Evolutionary conservation across 1,139 yeast species (phyloP).

Genomic region (Geotrichum phurueaensis): DNA sequence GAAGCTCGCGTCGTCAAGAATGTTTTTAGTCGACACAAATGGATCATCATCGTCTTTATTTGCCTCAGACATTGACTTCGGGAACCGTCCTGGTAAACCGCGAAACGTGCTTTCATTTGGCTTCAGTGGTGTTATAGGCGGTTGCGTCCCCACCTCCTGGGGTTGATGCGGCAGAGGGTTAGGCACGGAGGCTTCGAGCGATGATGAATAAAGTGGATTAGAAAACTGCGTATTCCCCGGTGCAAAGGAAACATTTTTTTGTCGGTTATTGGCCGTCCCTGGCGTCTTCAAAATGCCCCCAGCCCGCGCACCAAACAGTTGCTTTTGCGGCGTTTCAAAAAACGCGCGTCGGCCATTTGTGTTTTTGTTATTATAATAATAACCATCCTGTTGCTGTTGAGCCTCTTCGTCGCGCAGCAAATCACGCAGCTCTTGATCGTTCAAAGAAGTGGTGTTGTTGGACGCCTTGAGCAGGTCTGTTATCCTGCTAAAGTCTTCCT

Average conservation of each 20-base stretch:
- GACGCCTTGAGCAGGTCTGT: slow-evolving; percentile 11
- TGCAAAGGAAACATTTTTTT: slow-evolving; percentile 12
- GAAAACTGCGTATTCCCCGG: slow-evolving; percentile 7
- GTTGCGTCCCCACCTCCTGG: background rate
- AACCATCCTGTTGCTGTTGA: background rate
- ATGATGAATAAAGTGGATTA: background rate
- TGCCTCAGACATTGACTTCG: slow-evolving; percentile 2
- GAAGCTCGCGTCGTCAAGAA: background rate
- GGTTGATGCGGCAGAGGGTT: background rate
- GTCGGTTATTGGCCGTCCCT: slow-evolving; percentile 8
- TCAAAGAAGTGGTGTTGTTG: background rate
- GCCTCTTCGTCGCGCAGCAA: background rate
- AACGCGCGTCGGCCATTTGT: background rate
- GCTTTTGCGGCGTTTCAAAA: background rate
- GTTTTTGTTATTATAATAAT: too few species aligned
- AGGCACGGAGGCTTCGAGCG: background rate
- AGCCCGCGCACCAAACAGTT: background rate
- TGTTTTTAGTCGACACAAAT: background rate
- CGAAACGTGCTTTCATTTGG: slow-evolving; percentile 14
- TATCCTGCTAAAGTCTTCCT: slow-evolving; percentile 15
- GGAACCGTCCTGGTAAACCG: slow-evolving; percentile 14
- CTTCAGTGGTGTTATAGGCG: slow-evolving; percentile 9
- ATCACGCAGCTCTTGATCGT: background rate
- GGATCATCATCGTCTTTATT: background rate
- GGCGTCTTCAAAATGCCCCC: slow-evolving; percentile 8